Evolutionary conservation across 345 rosid genomes (phyloP), one percentile per base, ranked within the genome.

Genomic region (Heritiera fomes): DNA sequence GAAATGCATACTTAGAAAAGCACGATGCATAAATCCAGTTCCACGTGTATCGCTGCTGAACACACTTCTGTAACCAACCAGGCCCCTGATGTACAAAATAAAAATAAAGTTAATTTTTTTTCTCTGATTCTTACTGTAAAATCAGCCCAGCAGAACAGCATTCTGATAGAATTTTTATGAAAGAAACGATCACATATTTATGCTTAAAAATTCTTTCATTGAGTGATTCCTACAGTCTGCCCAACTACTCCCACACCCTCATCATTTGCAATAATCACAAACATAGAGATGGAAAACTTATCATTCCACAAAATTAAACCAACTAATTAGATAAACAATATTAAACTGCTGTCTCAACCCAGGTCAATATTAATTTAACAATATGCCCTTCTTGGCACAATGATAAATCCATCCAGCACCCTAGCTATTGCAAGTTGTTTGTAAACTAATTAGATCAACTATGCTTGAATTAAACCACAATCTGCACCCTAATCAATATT

Each of bases 11-110:
- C 99, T 82, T 80, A 89, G 84, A 84, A 96, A 96, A 89, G 99
- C 98, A 75, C 99, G 95, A 73, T 94, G 99, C 99, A 96, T 96
- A 83, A 94, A 96, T 84, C 98, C 98, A 79, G 94, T 88, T 87
- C 99, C 99, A 79, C 97, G 97, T 5, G 98, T 94, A 86, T 89
- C 97, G 79, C 98, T 94, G 90, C 97, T 96, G 89, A 96, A 96
- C 83, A 96, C 94, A 86, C 97, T 92, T 85, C 97, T 90, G 88
- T 96, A 96, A 79, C 99, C 99, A 73, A 96, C 99, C 80, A 96
- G 87, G 71, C 99, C 99, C 87, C 99, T 94, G 87, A 43, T 67
- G 80, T 59, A 80, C 43, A 38, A 18, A 53, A 78, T 32, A 59
- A 43, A 61, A 60, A 8, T 13, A 13, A 55, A 68, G 7, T 11